Percentiles rank a stretch among this genome's conserved stretches.
phyloP scores from a whole-genome alignment of 139 green algal genomes.

The Axilococcus clingmanii region DNA sequence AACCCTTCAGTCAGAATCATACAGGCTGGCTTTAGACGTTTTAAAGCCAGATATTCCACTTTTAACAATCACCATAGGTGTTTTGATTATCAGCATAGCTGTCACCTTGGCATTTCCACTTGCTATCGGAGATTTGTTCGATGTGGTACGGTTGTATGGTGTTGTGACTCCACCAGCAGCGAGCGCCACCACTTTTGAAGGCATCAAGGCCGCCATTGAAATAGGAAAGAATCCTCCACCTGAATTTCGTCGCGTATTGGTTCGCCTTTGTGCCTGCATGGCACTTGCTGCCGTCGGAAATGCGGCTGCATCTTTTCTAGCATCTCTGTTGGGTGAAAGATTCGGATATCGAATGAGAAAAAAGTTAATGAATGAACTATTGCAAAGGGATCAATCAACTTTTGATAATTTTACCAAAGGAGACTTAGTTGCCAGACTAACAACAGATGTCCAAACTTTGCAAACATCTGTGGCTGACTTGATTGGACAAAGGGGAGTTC shows the following conservation, averaged over 20 bases:
- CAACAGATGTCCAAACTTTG: constrained; percentile 17
- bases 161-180: background rate
- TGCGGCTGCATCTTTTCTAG: constrained; percentile 6
- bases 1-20: no score
- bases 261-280: constrained; percentile 12
- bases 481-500: constrained; percentile 17
- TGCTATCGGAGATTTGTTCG: constrained; percentile 20
- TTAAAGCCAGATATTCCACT: constrained; percentile 17
- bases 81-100: constrained; percentile 1
- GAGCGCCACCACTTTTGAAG: background rate
- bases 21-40: constrained; percentile 6
- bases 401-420: constrained; percentile 17
- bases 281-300: constrained; percentile 15
- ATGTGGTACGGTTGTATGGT: constrained; percentile 11
- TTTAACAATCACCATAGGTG: background rate
- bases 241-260: constrained; percentile 6
- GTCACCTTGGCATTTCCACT: constrained; percentile 18
- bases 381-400: constrained; percentile 11
- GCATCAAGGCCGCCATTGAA: background rate
- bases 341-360: constrained; percentile 15
- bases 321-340: constrained; percentile 14
- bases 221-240: constrained; percentile 1
- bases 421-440: constrained; percentile 15
- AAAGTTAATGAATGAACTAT: constrained; percentile 9
- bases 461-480: constrained; percentile 25